These are phyloP conservation scores for Auricularia sp. DNA, from an alignment of 768 basidiomycete genomes.

Conservation along the genomic window DNA sequence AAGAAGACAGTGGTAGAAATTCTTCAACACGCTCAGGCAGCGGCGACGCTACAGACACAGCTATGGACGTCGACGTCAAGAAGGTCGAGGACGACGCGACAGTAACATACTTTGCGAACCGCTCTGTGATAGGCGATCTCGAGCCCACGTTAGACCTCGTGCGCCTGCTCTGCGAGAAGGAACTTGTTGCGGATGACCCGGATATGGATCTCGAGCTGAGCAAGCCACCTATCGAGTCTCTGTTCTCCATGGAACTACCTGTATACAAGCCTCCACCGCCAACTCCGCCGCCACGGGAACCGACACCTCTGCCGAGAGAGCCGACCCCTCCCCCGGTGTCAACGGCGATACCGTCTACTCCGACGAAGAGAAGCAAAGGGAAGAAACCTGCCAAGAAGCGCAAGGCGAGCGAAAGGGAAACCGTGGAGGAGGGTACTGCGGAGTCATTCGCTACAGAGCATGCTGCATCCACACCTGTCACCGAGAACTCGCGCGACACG, in stretches of 20 bases:
- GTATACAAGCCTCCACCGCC: conserved; percentile 51
- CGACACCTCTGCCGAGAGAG: neutral
- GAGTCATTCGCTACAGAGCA: neutral
- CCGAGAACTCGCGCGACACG: neutral
- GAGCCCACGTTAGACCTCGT: conserved; percentile 57
- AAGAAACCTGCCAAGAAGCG: neutral
- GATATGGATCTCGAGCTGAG: conserved; percentile 45
- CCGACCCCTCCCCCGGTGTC: neutral
- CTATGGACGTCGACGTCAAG: neutral
- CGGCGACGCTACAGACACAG: neutral
- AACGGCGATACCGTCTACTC: neutral
- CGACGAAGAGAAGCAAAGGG: neutral
- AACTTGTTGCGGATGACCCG: conserved; percentile 31
- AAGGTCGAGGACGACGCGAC: conserved; percentile 9
- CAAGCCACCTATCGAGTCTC: conserved; percentile 48
- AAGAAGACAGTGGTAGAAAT: too few relatives aligned
- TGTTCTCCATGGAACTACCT: conserved; percentile 61
- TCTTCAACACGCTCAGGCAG: neutral
- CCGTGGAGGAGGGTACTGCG: neutral
- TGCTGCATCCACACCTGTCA: neutral
- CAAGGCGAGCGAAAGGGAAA: neutral
- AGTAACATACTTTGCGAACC: conserved; percentile 27
- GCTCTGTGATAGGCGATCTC: conserved; percentile 45
- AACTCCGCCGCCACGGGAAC: conserved; percentile 31
- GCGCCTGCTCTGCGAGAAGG: conserved; percentile 30